Conservation (phyloP, 257 asterid genomes). For the Euphrasia confusa region DNA sequence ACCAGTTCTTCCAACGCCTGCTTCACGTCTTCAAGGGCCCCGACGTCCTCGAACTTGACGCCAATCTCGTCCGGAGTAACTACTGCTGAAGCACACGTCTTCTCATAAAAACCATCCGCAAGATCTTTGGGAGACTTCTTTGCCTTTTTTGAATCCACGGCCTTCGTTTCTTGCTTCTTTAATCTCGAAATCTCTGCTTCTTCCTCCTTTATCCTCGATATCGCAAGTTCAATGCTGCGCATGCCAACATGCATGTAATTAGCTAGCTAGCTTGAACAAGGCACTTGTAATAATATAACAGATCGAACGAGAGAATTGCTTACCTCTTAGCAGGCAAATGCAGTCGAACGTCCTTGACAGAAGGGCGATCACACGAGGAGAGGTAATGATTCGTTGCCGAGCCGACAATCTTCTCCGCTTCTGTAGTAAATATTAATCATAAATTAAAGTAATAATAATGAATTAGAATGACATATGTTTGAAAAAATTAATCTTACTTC, state of each 20-base stretch:
- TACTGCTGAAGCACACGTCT: slow-evolving; percentile 81
- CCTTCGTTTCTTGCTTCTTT: slow-evolving; percentile 81
- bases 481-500: not conserved
- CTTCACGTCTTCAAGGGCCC: slow-evolving; percentile 96
- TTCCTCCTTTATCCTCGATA: slow-evolving; percentile 76
- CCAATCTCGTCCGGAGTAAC: slow-evolving; percentile 98
- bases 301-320: not conserved
- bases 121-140: slow-evolving; percentile 50
- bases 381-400: slow-evolving; percentile 95
- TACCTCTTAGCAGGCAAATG: slow-evolving; percentile 83
- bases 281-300: slow-evolving; percentile 2
- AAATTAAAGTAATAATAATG: not conserved
- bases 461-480: not conserved
- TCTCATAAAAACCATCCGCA: slow-evolving; percentile 90
- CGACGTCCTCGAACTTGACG: slow-evolving; percentile 89
- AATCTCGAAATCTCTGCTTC: slow-evolving; percentile 78
- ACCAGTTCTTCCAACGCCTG: slow-evolving; percentile 85
- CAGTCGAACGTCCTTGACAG: slow-evolving; percentile 61
- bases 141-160: slow-evolving; percentile 44
- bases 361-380: slow-evolving; percentile 59
- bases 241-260: not conserved
- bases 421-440: slow-evolving; percentile 34
- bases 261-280: slow-evolving; percentile 19
- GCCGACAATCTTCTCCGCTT: slow-evolving; percentile 87
- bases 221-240: slow-evolving; percentile 76